Evolutionary conservation across 495 filamentous ascomycete species (phyloP), one percentile per base, ranked within the genome.

Genomic region (Penicillium pulvis): DNA sequence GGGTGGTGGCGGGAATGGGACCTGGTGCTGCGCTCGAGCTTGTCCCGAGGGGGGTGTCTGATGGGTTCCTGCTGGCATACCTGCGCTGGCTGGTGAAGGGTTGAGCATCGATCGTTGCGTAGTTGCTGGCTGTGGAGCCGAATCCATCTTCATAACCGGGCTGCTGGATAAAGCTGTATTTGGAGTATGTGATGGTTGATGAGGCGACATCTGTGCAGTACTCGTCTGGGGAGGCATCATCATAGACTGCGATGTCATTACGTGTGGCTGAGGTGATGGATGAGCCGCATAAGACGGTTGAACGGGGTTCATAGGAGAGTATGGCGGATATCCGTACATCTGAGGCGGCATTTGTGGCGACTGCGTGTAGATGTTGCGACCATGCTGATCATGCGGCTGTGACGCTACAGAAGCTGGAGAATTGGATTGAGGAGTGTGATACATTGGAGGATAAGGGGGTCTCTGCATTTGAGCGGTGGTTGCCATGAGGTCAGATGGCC

Each of bases 1-100:
- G 94, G 0, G 94, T 98, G 12, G 94, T 98, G 1, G 94, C 94
- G n/a, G 94, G 94, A 69, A 98, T 98, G 1, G 94, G 94, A 11
- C 94, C 94, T n/a, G 94, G 94, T 23, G 94, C 94, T 16, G 94
- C 92, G 65, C 90, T 97, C 57, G 94, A 96, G 46, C 91, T 89
- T 4, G 83, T 79, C 10, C 75, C 76, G 42, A 73, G 46, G 17
- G 67, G 14, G 76, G 71, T 24, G 63, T 75, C 33, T 72, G 69
- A 49, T 82, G 66, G 49, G 74, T 79, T 51, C 79, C 80, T 17
- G 81, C 68, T 66, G 87, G 75, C 20, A 87, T 78, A 35, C 83
- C 78, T 11, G 82, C 75, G 14, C 79, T 85, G 26, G 77, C 20
- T 74, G 2, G 66, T 62, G 23, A 75, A 7, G 76, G 70, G 33